Percentiles rank a stretch among this genome's conserved stretches.
These are phyloP conservation scores for Jimgerdemannia lactiflua DNA, from an alignment of 192 early-diverging fungal genomes.

Conservation along the genomic window DNA sequence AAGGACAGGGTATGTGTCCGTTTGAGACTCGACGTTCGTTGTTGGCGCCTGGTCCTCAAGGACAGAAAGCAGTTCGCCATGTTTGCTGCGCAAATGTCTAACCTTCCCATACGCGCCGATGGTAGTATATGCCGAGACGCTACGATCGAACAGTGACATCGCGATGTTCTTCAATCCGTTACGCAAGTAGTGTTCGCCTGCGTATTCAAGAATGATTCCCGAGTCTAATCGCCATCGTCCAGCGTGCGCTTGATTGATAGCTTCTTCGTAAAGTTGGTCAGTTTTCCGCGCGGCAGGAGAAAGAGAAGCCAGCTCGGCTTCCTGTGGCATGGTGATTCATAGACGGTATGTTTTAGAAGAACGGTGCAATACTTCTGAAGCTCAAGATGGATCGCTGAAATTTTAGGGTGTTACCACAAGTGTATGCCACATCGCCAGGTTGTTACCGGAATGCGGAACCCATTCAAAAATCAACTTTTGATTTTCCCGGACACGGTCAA, in stretches of 20 bases:
- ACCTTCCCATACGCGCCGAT: constrained; percentile 30
- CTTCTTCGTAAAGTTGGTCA: constrained; percentile 20
- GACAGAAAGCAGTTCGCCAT: constrained; percentile 5
- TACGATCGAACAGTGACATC: constrained; percentile 6
- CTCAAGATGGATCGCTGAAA: no score
- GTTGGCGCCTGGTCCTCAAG: constrained; percentile 6
- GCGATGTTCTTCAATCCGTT: constrained; percentile 19
- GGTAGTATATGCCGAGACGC: constrained; percentile 11
- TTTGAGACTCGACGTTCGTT: constrained; percentile 19
- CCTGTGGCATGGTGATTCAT: background rate
- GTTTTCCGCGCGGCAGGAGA: constrained; percentile 7
- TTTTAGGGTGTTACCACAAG: constrained; percentile 1
- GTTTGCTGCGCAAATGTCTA: constrained; percentile 13
- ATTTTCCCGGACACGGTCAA: constrained; percentile 12
- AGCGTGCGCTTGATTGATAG: constrained; percentile 20
- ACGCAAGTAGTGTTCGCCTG: constrained; percentile 24
- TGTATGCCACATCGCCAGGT: constrained; percentile 21
- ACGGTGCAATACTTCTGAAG: background rate
- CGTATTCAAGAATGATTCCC: constrained; percentile 26
- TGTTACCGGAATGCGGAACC: constrained; percentile 9
- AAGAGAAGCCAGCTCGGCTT: constrained; percentile 19
- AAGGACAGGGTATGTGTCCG: constrained; percentile 23
- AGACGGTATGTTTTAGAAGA: background rate
- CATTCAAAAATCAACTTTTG: constrained; percentile 12
- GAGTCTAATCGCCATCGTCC: constrained; percentile 25